These are phyloP conservation scores for Nitzschia putrida DNA, from an alignment of 108 stramenopile genomes.

Conservation along the genomic window DNA sequence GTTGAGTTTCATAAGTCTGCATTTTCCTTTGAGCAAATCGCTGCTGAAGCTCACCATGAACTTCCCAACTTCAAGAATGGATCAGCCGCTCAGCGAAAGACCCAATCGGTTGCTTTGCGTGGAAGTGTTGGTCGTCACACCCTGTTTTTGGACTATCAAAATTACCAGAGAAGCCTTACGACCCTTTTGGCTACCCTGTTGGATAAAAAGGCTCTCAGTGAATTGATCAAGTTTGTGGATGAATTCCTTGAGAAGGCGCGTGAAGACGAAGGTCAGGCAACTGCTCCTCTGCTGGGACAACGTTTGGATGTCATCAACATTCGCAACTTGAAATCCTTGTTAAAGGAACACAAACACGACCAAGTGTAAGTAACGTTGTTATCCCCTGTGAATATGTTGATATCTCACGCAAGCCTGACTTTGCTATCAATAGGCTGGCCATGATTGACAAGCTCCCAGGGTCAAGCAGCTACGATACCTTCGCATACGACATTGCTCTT, in stretches of 20 bases:
- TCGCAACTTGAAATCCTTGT: slow-evolving; percentile 29
- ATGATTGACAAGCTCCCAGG: slow-evolving; percentile 59
- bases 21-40: slow-evolving; percentile 51
- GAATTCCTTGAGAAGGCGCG: slow-evolving; percentile 19
- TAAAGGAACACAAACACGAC: slow-evolving; percentile 37
- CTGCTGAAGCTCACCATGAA: slow-evolving; percentile 34
- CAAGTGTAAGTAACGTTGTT: slow-evolving; percentile 37
- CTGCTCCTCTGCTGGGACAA: neutral
- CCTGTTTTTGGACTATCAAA: slow-evolving; percentile 63
- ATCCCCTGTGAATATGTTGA: neutral
- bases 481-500: slow-evolving; percentile 72
- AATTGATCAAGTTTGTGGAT: slow-evolving; percentile 40
- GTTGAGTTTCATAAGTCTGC: slow-evolving; percentile 64
- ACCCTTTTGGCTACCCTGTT: slow-evolving; percentile 72
- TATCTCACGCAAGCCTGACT: neutral
- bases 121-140: slow-evolving; percentile 62
- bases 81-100: neutral
- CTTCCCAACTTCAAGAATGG: neutral
- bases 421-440: slow-evolving; percentile 20
- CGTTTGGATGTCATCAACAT: slow-evolving; percentile 41
- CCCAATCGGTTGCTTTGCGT: slow-evolving; percentile 36
- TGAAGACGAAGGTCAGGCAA: slow-evolving; percentile 4
- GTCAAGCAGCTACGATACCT: slow-evolving; percentile 49
- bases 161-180: slow-evolving; percentile 69
- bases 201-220: slow-evolving; percentile 34